Percentiles rank a stretch among this genome's conserved stretches.
Evolutionary conservation across 331 rosid species (phyloP).

Genomic region (Acacia concinna): DNA sequence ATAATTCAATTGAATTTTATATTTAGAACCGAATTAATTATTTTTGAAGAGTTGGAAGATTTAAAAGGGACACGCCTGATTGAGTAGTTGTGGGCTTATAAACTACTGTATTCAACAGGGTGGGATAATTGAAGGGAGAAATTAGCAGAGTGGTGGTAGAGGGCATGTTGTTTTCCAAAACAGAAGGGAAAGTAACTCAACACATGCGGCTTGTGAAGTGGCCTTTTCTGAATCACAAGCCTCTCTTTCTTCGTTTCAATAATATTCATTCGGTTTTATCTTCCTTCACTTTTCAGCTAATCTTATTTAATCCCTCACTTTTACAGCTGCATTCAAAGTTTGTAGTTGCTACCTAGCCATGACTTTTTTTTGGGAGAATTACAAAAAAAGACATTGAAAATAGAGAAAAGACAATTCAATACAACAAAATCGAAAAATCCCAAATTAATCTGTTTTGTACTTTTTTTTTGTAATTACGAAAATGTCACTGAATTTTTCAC

Average conservation of each 20-base stretch:
- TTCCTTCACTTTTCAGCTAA: conserved; percentile 11
- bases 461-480: too few relatives aligned
- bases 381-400: too few relatives aligned
- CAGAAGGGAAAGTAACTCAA: conserved; percentile 30
- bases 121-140: conserved; percentile 34
- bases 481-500: too few relatives aligned
- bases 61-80: conserved; percentile 43
- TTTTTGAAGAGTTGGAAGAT: background rate
- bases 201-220: conserved; percentile 53
- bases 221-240: conserved; percentile 19
- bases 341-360: conserved; percentile 31
- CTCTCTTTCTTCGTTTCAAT: background rate
- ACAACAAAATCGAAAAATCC: too few relatives aligned
- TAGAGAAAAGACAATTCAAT: too few relatives aligned
- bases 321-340: conserved; percentile 43
- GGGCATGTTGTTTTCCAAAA: conserved; percentile 43
- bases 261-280: background rate
- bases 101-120: conserved; percentile 39
- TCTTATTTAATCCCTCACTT: conserved; percentile 14
- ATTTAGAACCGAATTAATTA: too few relatives aligned
- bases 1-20: too few relatives aligned
- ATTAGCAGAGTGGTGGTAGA: conserved; percentile 29
- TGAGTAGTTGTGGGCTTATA: conserved; percentile 43
- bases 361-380: background rate
- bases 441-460: too few relatives aligned